These are phyloP conservation scores for Trichoderma reesei DNA, from an alignment of 495 filamentous ascomycete species.

Conservation along the genomic window DNA sequence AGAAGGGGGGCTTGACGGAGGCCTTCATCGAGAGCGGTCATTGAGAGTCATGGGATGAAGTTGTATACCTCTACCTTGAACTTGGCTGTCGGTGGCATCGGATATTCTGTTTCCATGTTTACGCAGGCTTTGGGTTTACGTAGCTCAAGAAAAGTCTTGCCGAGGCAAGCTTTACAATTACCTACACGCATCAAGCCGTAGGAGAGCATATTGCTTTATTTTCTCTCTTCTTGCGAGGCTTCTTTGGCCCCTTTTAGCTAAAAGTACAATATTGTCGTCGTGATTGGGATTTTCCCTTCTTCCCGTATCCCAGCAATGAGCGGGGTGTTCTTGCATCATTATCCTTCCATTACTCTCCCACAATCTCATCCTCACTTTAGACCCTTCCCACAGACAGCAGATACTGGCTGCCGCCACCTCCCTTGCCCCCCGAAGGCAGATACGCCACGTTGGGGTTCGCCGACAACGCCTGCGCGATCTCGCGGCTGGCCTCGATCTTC, in stretches of 20 bases:
- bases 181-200: not conserved
- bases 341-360: not conserved
- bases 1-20: not conserved
- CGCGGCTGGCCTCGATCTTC: slow-evolving; percentile 91
- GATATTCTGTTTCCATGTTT: not conserved
- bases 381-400: slow-evolving; percentile 41
- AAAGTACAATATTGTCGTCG: slow-evolving; percentile 6
- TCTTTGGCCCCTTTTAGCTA: not conserved
- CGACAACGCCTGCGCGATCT: slow-evolving; percentile 86
- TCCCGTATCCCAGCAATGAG: not conserved
- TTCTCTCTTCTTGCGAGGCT: not conserved
- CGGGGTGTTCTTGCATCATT: not conserved
- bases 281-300: not conserved
- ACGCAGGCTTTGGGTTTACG: not conserved
- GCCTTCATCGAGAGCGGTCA: not conserved
- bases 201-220: not conserved
- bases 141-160: not conserved
- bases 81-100: not conserved
- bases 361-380: slow-evolving; percentile 13
- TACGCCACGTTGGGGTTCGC: slow-evolving; percentile 94
- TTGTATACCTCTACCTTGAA: not conserved
- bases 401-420: slow-evolving; percentile 49
- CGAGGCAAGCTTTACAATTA: not conserved
- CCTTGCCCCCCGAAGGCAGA: slow-evolving; percentile 67
- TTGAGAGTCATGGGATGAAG: not conserved